phyloP scores from a whole-genome alignment of 2,329 filamentous ascomycete species.

The Fusarium udum region DNA sequence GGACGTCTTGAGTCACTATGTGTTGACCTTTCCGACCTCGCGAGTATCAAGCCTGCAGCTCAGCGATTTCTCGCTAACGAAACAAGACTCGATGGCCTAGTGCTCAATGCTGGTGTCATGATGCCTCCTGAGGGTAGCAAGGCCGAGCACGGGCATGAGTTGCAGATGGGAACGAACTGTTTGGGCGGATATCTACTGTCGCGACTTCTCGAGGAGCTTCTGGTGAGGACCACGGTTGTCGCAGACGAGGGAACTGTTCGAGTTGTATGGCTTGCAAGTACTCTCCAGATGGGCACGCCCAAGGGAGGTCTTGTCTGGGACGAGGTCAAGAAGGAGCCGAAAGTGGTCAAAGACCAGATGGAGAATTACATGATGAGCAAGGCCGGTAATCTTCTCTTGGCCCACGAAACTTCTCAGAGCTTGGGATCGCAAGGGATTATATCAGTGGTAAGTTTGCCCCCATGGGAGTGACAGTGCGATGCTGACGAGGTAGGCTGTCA shows the following conservation, averaged over 20 bases:
- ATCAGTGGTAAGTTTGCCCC: slow-evolving; percentile 11
- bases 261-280: slow-evolving; percentile 31
- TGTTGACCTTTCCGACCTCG: slow-evolving; percentile 28
- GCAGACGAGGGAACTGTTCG: slow-evolving; percentile 17
- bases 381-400: slow-evolving; percentile 25
- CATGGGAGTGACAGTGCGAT: neutral
- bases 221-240: neutral
- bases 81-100: slow-evolving; percentile 23
- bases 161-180: slow-evolving; percentile 37
- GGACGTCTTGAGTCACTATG: slow-evolving; percentile 24
- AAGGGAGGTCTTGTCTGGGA: slow-evolving; percentile 31
- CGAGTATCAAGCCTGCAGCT: slow-evolving; percentile 7
- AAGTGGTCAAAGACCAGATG: slow-evolving; percentile 24
- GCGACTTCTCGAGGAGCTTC: slow-evolving; percentile 10
- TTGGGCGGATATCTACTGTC: slow-evolving; percentile 28
- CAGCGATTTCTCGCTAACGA: slow-evolving; percentile 1
- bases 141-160: slow-evolving; percentile 25
- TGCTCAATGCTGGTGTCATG: slow-evolving; percentile 36
- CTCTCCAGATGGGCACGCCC: slow-evolving; percentile 26
- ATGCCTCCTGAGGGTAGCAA: slow-evolving; percentile 29
- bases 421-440: slow-evolving; percentile 24
- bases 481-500: slow-evolving; percentile 24
- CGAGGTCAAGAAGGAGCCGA: slow-evolving; percentile 16
- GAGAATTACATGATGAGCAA: slow-evolving; percentile 40
- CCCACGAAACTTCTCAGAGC: slow-evolving; percentile 18